phyloP scores from a whole-genome alignment of 352 stramenopile species.

The Halophytophthora batemanensis region DNA sequence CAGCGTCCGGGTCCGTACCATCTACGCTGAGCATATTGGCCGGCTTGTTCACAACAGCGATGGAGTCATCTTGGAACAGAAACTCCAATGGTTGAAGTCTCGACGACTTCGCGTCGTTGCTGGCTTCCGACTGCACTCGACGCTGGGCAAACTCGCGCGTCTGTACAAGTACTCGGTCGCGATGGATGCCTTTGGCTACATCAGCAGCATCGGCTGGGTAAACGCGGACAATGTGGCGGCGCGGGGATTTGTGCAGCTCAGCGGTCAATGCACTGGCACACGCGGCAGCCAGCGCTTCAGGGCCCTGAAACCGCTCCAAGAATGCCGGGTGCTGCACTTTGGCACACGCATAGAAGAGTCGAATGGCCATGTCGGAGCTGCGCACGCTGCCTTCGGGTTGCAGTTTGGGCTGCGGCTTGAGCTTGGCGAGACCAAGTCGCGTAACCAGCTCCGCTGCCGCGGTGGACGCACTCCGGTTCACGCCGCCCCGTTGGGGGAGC shows the following conservation, averaged over 20 bases:
- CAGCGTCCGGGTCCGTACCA: slow-evolving; percentile 26
- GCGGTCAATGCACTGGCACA: slow-evolving; percentile 26
- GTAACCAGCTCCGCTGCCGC: slow-evolving; percentile 8
- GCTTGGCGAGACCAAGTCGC: slow-evolving; percentile 13
- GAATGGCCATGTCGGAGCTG: slow-evolving; percentile 27
- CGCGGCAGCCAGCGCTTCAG: slow-evolving; percentile 23
- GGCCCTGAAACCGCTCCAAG: too few relatives aligned
- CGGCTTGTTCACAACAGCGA: slow-evolving; percentile 65
- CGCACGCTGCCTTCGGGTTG: slow-evolving; percentile 24
- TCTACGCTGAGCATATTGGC: slow-evolving; percentile 58
- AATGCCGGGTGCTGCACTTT: too few relatives aligned
- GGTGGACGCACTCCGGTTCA: background rate
- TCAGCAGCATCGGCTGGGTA: slow-evolving; percentile 20
- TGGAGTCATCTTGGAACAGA: slow-evolving; percentile 48
- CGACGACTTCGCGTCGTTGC: slow-evolving; percentile 3
- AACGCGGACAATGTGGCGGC: slow-evolving; percentile 31
- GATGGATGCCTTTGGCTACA: slow-evolving; percentile 17
- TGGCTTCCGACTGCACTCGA: too few relatives aligned
- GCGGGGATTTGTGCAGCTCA: slow-evolving; percentile 10
- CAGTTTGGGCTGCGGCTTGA: slow-evolving; percentile 22
- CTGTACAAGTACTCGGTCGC: slow-evolving; percentile 45
- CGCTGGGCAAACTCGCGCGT: slow-evolving; percentile 36
- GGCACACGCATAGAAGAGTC: too few relatives aligned
- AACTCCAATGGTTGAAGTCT: slow-evolving; percentile 27
- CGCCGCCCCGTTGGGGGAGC: too few relatives aligned